Evolutionary conservation across 2,329 filamentous ascomycete species (phyloP).

Genomic region (Ascochyta viciae-villosae): DNA sequence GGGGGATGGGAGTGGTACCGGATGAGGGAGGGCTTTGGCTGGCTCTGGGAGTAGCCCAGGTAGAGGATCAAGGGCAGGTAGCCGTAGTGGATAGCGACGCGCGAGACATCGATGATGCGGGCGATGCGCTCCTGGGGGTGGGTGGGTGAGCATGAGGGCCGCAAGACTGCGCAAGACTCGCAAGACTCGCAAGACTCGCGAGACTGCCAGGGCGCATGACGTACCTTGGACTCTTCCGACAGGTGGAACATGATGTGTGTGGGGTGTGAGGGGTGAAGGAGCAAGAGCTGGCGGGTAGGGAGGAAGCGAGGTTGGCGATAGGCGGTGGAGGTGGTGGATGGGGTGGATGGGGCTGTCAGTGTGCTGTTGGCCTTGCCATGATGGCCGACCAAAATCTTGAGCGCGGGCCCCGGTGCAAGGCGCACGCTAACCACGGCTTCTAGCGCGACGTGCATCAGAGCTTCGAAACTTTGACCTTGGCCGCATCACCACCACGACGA

Average conservation of each 20-base stretch:
- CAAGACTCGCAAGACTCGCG: too few relatives aligned
- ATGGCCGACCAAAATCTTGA: slow-evolving; percentile 34
- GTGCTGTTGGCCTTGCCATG: slow-evolving; percentile 10
- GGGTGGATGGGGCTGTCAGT: background rate
- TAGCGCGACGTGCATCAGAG: slow-evolving; percentile 21
- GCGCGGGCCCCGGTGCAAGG: slow-evolving; percentile 6
- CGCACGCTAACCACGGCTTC: slow-evolving; percentile 15
- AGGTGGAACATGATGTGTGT: slow-evolving; percentile 64
- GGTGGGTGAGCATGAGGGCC: slow-evolving; percentile 29
- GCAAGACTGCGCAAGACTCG: too few relatives aligned
- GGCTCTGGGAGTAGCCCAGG: slow-evolving; percentile 94
- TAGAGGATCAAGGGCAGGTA: slow-evolving; percentile 97
- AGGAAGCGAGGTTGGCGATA: slow-evolving; percentile 17
- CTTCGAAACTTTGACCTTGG: slow-evolving; percentile 30
- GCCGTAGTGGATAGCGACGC: slow-evolving; percentile 95
- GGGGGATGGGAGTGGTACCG: slow-evolving; percentile 56
- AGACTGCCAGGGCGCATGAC: slow-evolving; percentile 4
- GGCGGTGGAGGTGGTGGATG: background rate
- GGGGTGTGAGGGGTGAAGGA: background rate
- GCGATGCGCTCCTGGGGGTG: slow-evolving; percentile 86
- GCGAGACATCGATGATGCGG: slow-evolving; percentile 92
- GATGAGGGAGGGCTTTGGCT: slow-evolving; percentile 83
- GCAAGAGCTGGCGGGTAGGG: background rate
- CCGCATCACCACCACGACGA: too few relatives aligned
- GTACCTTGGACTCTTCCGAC: slow-evolving; percentile 96